Conservation (phyloP, 257 asterid species). For the Henckelia pumila region DNA sequence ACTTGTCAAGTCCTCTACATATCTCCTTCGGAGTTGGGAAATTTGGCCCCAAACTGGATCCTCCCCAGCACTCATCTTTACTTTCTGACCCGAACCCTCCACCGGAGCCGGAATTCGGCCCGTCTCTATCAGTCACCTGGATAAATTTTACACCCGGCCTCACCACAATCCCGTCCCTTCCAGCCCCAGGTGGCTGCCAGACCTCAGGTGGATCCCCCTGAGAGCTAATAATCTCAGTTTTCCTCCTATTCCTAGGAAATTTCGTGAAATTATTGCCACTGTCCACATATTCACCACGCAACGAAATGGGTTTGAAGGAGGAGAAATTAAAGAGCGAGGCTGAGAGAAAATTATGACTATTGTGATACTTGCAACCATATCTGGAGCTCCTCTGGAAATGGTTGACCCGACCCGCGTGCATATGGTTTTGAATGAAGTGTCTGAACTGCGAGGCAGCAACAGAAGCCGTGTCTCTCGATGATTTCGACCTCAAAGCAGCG, state of each 20-base stretch:
- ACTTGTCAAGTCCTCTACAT: slow-evolving; percentile 93
- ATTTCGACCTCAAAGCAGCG: slow-evolving; percentile 81
- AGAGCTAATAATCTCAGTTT: slow-evolving; percentile 43
- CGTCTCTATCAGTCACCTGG: slow-evolving; percentile 52
- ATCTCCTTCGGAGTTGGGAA: slow-evolving; percentile 96
- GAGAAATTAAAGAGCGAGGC: slow-evolving; percentile 43
- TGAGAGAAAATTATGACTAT: slow-evolving; percentile 33
- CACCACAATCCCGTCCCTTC: slow-evolving; percentile 67
- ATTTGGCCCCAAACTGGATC: slow-evolving; percentile 68
- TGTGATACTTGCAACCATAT: slow-evolving; percentile 28
- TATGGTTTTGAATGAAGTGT: slow-evolving; percentile 55
- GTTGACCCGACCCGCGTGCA: slow-evolving; percentile 55
- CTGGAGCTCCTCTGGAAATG: slow-evolving; percentile 49
- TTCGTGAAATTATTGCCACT: slow-evolving; percentile 28
- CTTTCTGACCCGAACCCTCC: slow-evolving; percentile 53
- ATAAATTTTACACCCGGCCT: slow-evolving; percentile 68
- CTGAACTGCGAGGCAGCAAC: slow-evolving; percentile 68
- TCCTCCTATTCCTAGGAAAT: slow-evolving; percentile 31
- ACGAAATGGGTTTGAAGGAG: slow-evolving; percentile 51
- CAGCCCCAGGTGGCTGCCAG: slow-evolving; percentile 88
- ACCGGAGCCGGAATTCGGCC: slow-evolving; percentile 48
- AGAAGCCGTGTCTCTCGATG: slow-evolving; percentile 65
- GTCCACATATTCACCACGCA: slow-evolving; percentile 45
- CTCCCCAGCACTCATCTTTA: slow-evolving; percentile 84
- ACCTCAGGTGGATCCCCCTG: slow-evolving; percentile 97